Conservation (phyloP, 495 filamentous ascomycete species). For the Aspergillus leporis region DNA sequence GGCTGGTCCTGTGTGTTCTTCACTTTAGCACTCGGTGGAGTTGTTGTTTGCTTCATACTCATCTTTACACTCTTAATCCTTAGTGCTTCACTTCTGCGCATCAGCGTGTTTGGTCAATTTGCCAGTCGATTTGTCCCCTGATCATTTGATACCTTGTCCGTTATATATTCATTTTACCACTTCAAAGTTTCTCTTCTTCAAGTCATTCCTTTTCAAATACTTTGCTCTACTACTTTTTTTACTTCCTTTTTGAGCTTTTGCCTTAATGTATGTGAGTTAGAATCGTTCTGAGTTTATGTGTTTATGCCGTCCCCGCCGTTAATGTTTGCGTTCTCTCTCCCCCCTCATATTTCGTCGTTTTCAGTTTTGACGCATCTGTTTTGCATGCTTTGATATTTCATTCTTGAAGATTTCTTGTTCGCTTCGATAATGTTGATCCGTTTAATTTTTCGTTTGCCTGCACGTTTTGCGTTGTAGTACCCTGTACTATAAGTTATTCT, state of each 20-base stretch:
- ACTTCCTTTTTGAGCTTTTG: slow-evolving; percentile 14
- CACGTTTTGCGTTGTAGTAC: slow-evolving; percentile 38
- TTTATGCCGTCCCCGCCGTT: slow-evolving; percentile 27
- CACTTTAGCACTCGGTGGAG: slow-evolving; percentile 47
- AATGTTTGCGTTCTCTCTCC: slow-evolving; percentile 3
- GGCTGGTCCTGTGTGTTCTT: slow-evolving; percentile 56
- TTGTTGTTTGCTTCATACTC: slow-evolving; percentile 31
- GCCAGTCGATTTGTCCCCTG: slow-evolving; percentile 22
- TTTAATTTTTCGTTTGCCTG: slow-evolving; percentile 26
- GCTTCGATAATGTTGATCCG: slow-evolving; percentile 16
- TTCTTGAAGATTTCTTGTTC: slow-evolving; percentile 16
- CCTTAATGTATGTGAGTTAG: slow-evolving; percentile 25
- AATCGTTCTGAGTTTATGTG: slow-evolving; percentile 26
- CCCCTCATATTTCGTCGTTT: slow-evolving; percentile 14
- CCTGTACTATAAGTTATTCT: slow-evolving; percentile 50
- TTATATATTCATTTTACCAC: slow-evolving; percentile 20
- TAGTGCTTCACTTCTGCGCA: slow-evolving; percentile 30
- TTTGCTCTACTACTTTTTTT: slow-evolving; percentile 18
- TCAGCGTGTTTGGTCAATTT: slow-evolving; percentile 30
- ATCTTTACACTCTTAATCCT: slow-evolving; percentile 26
- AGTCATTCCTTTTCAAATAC: slow-evolving; percentile 21
- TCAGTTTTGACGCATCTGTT: slow-evolving; percentile 14
- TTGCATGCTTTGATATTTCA: slow-evolving; percentile 6
- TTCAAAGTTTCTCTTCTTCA: slow-evolving; percentile 15
- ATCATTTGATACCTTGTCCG: slow-evolving; percentile 32